A percentile compares a stretch with the other conserved stretches of the same genome.
Evolutionary conservation across 768 basidiomycete species (phyloP).

Genomic region (Mycena crocata): DNA sequence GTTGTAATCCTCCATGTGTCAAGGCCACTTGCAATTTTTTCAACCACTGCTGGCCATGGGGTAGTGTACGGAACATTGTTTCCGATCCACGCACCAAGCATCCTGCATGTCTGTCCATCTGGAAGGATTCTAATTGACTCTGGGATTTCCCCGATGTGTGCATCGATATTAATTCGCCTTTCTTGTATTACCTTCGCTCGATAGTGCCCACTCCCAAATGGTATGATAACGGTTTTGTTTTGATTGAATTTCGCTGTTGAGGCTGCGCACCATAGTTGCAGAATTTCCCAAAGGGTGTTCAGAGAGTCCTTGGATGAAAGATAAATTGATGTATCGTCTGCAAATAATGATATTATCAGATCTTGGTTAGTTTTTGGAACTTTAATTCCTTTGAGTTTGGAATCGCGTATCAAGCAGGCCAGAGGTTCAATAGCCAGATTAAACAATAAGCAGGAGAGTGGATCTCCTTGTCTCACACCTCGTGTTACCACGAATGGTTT

Average conservation of each 20-base stretch:
- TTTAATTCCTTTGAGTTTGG: background rate
- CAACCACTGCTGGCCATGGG: background rate
- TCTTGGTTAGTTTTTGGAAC: background rate
- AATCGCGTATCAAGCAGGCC: background rate
- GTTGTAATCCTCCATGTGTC: background rate
- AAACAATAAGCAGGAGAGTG: background rate
- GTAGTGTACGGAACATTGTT: background rate
- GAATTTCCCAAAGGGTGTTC: background rate
- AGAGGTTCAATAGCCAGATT: too few species aligned
- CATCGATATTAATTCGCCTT: background rate
- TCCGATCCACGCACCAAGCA: conserved; percentile 1
- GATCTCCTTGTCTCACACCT: background rate
- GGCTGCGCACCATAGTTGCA: background rate
- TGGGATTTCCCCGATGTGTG: too few species aligned
- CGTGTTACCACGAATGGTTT: background rate
- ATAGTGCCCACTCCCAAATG: too few species aligned
- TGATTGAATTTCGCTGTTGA: too few species aligned
- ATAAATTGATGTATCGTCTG: background rate
- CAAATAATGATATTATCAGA: background rate
- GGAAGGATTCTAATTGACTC: background rate
- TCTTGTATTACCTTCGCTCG: background rate
- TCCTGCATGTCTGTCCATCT: conserved; percentile 1
- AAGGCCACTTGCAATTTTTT: background rate
- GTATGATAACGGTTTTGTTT: too few species aligned
- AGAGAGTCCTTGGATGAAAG: background rate